Conservation (phyloP, 2,329 filamentous ascomycete species). For the Pseudocercospora macadamiae region DNA sequence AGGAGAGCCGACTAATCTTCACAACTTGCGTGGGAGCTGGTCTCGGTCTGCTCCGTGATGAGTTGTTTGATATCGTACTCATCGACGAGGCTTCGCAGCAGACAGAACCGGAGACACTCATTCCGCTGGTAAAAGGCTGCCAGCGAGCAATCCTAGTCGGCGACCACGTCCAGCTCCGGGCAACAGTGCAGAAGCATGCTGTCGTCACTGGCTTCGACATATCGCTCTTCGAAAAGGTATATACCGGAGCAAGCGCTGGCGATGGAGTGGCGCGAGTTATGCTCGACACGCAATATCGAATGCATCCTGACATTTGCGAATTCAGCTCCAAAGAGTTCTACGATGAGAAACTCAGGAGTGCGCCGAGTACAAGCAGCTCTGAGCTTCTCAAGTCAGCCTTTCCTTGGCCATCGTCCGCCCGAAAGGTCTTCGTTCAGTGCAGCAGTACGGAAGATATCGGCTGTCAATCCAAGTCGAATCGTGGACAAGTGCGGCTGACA, state of each 20-base stretch:
- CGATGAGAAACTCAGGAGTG: background rate
- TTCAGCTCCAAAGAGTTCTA: slow-evolving; percentile 13
- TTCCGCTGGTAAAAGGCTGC: slow-evolving; percentile 4
- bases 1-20: slow-evolving; percentile 8
- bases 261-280: slow-evolving; percentile 14
- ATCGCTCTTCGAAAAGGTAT: slow-evolving; percentile 8
- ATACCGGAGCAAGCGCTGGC: no score
- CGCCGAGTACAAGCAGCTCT: no score
- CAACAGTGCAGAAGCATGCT: slow-evolving; percentile 7
- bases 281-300: slow-evolving; percentile 14
- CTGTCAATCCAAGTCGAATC: slow-evolving; percentile 10
- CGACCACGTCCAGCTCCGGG: slow-evolving; percentile 11
- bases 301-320: slow-evolving; percentile 9
- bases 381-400: background rate
- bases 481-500: background rate
- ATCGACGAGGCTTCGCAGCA: slow-evolving; percentile 13
- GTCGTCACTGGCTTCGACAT: slow-evolving; percentile 8
- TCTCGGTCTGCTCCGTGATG: slow-evolving; percentile 2
- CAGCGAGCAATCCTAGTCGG: slow-evolving; percentile 10
- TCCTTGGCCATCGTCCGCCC: background rate
- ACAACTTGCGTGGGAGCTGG: slow-evolving; percentile 9
- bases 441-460: slow-evolving; percentile 5
- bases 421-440: slow-evolving; percentile 10
- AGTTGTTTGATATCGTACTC: slow-evolving; percentile 10
- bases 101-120: slow-evolving; percentile 10